These are phyloP conservation scores for Didymosphaeria variabile DNA, from an alignment of 2,329 filamentous ascomycete species.

Conservation along the genomic window DNA sequence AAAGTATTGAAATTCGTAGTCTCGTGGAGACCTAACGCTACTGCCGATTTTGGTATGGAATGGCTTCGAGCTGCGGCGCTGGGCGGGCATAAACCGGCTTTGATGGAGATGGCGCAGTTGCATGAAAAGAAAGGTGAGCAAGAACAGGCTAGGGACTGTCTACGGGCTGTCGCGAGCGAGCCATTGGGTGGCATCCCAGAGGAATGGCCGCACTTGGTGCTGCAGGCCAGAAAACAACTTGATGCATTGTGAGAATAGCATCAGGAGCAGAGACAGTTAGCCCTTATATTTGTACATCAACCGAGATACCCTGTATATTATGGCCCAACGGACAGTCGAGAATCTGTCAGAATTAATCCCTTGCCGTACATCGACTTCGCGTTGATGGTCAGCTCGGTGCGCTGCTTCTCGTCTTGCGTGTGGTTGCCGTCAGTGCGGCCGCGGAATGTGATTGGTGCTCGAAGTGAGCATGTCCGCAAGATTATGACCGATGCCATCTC, in stretches of 20 bases:
- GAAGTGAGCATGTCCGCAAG: too few relatives aligned
- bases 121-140: conserved; percentile 24
- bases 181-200: conserved; percentile 29
- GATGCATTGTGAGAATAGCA: conserved; percentile 1
- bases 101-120: conserved; percentile 36
- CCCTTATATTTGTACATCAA: background rate
- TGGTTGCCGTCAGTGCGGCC: too few relatives aligned
- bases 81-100: conserved; percentile 39
- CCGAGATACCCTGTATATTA: conserved; percentile 7
- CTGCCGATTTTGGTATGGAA: conserved; percentile 34
- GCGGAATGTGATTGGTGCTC: too few relatives aligned
- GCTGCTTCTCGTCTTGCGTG: too few relatives aligned
- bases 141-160: conserved; percentile 24
- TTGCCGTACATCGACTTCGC: too few relatives aligned
- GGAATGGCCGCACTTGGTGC: conserved; percentile 38
- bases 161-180: conserved; percentile 28
- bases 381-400: too few relatives aligned
- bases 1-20: conserved; percentile 37
- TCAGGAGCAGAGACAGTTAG: background rate
- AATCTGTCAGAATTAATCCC: too few relatives aligned
- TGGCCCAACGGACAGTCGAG: too few relatives aligned
- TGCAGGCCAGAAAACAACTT: conserved; percentile 33
- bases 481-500: too few relatives aligned
- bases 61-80: conserved; percentile 43
- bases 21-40: conserved; percentile 27